phyloP scores from a whole-genome alignment of 148 eudicot genomes.

The Rhododendron ferrugineum region DNA sequence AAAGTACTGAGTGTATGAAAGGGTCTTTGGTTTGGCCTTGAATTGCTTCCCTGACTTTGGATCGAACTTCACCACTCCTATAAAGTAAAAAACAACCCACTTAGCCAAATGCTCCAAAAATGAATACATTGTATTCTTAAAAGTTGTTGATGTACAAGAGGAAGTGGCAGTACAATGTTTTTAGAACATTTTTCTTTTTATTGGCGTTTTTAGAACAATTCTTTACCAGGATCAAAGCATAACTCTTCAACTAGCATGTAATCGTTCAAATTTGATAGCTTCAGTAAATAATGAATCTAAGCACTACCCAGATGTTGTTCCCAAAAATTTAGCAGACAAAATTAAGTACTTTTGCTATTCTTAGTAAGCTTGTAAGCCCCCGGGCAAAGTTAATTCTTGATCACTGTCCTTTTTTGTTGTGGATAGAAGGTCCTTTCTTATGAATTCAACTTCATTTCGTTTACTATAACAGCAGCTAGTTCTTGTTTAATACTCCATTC shows the following conservation, averaged over 20 bases:
- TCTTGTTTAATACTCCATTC: neutral
- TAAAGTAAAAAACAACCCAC: neutral
- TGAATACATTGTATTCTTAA: neutral
- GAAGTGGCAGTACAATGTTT: neutral
- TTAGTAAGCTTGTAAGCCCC: neutral
- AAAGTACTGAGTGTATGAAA: constrained; percentile 35
- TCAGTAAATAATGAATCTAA: neutral
- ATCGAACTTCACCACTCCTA: constrained; percentile 33
- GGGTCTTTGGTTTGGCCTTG: constrained; percentile 19
- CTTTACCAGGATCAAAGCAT: neutral
- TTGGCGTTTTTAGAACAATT: neutral
- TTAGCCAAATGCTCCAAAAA: neutral
- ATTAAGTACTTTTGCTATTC: neutral
- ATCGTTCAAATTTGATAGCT: neutral
- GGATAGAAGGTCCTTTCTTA: neutral
- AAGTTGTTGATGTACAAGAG: neutral
- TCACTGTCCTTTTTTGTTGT: neutral
- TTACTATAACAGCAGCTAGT: neutral
- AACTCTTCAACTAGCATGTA: neutral
- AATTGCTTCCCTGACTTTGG: constrained; percentile 26
- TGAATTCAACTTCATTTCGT: neutral
- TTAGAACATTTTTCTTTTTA: neutral
- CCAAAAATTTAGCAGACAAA: neutral
- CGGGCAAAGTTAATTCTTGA: neutral
- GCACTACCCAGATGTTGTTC: neutral